A percentile compares a stretch with the other conserved stretches of the same genome.
Conservation (phyloP, 345 rosid genomes). For the Brassica juncea region DNA sequence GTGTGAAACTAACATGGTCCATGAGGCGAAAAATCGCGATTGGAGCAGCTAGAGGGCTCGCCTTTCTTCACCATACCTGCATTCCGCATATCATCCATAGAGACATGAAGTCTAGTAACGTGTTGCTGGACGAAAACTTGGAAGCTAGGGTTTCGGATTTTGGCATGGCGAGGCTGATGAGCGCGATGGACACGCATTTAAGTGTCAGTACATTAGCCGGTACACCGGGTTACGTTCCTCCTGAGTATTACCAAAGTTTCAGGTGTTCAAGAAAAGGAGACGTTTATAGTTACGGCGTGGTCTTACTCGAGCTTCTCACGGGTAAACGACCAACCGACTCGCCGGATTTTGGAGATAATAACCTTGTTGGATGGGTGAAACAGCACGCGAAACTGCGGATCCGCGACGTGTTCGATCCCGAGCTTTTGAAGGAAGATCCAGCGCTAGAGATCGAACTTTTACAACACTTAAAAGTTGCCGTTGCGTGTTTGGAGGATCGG, state of each 20-base stretch:
- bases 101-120: constrained; percentile 98
- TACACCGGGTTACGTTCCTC: constrained; percentile 97
- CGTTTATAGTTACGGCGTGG: constrained; percentile 95
- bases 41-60: constrained; percentile 89
- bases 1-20: constrained; percentile 77
- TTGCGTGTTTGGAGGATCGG: constrained; percentile 83
- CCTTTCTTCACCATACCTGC: constrained; percentile 89
- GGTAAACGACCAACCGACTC: constrained; percentile 93
- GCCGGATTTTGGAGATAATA: constrained; percentile 93
- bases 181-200: constrained; percentile 86
- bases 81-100: constrained; percentile 31
- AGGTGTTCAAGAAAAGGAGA: constrained; percentile 86
- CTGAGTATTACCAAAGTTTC: constrained; percentile 93
- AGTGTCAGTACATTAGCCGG: constrained; percentile 96
- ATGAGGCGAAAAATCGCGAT: constrained; percentile 79
- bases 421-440: constrained; percentile 74
- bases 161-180: constrained; percentile 96
- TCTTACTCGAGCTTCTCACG: constrained; percentile 83
- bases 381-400: constrained; percentile 75
- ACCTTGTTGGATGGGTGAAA: constrained; percentile 97
- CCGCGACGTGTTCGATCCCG: constrained; percentile 77
- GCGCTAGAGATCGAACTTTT: constrained; percentile 70
- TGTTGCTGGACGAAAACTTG: constrained; percentile 75
- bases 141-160: constrained; percentile 97
- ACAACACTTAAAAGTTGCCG: constrained; percentile 70